Base-by-base conservation (phyloP, 257 asterid species). In the Schizonepeta tenuifolia region DNA sequence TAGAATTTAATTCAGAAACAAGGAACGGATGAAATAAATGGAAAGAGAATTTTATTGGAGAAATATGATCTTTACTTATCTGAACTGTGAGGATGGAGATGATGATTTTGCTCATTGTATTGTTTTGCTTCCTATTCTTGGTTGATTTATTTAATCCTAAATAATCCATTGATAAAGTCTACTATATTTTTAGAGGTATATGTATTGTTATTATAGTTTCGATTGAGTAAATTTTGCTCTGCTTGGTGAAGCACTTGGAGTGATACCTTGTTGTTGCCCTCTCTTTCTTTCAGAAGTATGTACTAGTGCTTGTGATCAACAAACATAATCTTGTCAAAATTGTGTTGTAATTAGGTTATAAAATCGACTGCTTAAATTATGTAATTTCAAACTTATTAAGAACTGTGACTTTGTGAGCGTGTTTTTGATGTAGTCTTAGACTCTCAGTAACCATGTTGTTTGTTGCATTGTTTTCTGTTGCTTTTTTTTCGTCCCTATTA, bases 381-480 rank as follows among this genome's bases (percentile, higher is more conserved):
- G 68, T 36, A 26, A 55, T 7, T 44, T 15, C 15, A 62, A 70
- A 46, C 47, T 38, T 43, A 47, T 51, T 24, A 2, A 36, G 63
- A 51, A 26, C 20, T 56, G 13, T 47, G 18, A 46, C n/a, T n/a
- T n/a, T n/a, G n/a, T n/a, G 26, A 20, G 11, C 72, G 44, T 40
- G 53, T 5, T 70, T 31, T 55, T 1, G 68, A 44, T 43, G 22
- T 44, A 0, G 49, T 38, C 43, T 38, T 4, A 28, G 33, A 31
- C 21, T 77, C 55, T 5, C 69, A 11, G 57, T 26, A 60, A 36
- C 55, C 50, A 35, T 58, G 33, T 47, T 55, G 9, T 7, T 41
- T 60, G 13, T 51, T 66, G 51, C 14, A 46, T 46, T 14, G 51
- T 28, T 17, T 71, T 21, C 8, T 54, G 59, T 54, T 21, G 9